A percentile compares a stretch with the other conserved stretches of the same genome.
Evolutionary conservation across 345 rosid genomes (phyloP).

Genomic region (Sisymbrium altissimum): DNA sequence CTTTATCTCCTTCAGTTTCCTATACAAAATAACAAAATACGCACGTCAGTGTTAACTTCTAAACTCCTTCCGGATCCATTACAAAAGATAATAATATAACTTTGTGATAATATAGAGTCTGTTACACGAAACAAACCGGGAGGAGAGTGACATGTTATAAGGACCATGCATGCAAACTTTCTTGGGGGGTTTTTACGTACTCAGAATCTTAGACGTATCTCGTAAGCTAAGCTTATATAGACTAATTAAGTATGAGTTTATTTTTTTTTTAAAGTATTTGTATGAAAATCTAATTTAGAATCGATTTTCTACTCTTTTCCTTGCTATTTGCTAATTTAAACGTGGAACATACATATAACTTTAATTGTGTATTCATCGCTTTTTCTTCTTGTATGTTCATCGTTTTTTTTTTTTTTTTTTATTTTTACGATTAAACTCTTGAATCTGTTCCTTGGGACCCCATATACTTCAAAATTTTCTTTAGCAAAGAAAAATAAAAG

Average conservation of each 20-base stretch:
- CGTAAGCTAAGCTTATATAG: not conserved
- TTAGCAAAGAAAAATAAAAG: not conserved
- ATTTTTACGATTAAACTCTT: not conserved
- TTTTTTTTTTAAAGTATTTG: no score
- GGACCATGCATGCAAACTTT: slow-evolving; percentile 13
- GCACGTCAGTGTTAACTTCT: not conserved
- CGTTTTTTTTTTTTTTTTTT: no score
- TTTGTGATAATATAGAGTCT: not conserved
- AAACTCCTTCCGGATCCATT: not conserved
- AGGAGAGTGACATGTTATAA: not conserved
- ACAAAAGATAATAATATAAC: not conserved
- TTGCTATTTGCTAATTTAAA: not conserved
- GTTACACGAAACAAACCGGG: not conserved
- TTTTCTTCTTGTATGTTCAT: no score
- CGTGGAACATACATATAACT: not conserved
- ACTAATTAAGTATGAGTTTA: no score
- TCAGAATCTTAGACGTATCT: not conserved
- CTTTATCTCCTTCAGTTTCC: slow-evolving; percentile 24
- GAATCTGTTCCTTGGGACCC: not conserved
- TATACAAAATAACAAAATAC: slow-evolving; percentile 6
- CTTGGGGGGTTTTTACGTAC: not conserved
- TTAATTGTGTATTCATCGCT: not conserved
- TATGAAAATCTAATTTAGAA: not conserved
- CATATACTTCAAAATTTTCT: not conserved
- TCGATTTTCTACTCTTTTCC: not conserved